phyloP scores from a whole-genome alignment of 73 alveolate genomes.

The Tetrahymena thermophila region DNA sequence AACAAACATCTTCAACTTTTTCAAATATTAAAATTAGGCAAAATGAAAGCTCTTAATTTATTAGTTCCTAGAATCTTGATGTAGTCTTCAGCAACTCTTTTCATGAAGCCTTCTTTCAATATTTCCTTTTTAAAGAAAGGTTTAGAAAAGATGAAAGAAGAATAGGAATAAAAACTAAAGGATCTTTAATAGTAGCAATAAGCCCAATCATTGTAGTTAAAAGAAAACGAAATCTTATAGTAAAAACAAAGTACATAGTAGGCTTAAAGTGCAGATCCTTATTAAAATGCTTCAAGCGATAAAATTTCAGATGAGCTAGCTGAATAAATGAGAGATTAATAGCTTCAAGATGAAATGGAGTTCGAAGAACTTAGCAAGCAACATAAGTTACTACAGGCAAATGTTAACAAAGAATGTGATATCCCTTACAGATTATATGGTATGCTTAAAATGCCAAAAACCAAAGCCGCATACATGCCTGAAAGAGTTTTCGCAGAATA shows the following conservation, averaged over 20 bases:
- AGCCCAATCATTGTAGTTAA: not conserved
- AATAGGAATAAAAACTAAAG: not conserved
- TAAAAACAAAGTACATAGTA: not conserved
- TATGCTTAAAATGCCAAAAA: not conserved
- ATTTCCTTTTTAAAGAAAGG: not conserved
- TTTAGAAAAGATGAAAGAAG: not conserved
- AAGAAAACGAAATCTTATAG: not conserved
- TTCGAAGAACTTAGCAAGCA: not conserved
- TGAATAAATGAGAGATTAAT: not conserved
- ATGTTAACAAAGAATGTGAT: not conserved
- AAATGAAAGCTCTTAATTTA: not conserved
- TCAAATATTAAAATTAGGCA: not conserved
- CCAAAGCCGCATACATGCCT: slow-evolving; percentile 16
- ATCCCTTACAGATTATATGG: not conserved
- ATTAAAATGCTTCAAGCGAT: not conserved
- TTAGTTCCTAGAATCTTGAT: not conserved
- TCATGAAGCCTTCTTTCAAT: not conserved
- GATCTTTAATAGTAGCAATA: not conserved
- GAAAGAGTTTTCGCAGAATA: slow-evolving; percentile 50
- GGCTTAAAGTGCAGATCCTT: not conserved
- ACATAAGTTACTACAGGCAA: not conserved
- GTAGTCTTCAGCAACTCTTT: not conserved
- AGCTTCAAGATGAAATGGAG: not conserved
- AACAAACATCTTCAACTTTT: not conserved
- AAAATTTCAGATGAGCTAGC: not conserved